Base-by-base conservation (phyloP, 305 asterid species). In the Fraxinus angustifolia region DNA sequence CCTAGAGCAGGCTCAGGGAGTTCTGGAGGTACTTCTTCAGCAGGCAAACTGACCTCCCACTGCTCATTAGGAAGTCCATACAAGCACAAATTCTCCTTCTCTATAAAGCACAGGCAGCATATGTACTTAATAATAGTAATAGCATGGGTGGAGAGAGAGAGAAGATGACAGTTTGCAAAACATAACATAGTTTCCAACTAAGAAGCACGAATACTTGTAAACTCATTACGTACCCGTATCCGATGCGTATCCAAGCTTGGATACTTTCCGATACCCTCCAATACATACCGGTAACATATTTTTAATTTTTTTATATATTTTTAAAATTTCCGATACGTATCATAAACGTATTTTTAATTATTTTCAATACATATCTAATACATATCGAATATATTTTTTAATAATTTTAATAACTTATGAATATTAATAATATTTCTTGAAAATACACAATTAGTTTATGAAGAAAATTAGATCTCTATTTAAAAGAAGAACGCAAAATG, bases 1-100 rank as follows among this genome's bases (percentile, higher is more conserved):
- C 91, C 91, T 72, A 85, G 68, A 78, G 87, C 90, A 82, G 89
- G 91, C 72, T 87, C 90, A 1, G 90, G 91, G 14, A 89, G 87
- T 78, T 86, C 85, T 53, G 89, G 89, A 76, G 91, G 91, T 60
- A 86, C 84, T 81, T 88, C 90, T 68, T 87, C 89, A 23, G 89
- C 86, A 10, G 88, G 91, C 36, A 89, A 80, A 83, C 82, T 87
- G 30, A 89, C 88, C 82, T 79, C 88, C 91, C 89, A 88, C 60
- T 77, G 87, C 84, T 87, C 88, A 42, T 82, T 84, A 40, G 90
- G 89, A 79, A 84, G 81, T 40, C 90, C 91, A 84, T 84, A 89
- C 85, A 89, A 71, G 80, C 90, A 85, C 84, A 89, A 84, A 73
- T 89, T 87, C 87, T 88, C 90, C 85, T 89, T 87, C 82, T 87